Evolutionary conservation across 371 early-diverging fungal species (phyloP).

Genomic region (Syncephalastrum contaminatum): DNA sequence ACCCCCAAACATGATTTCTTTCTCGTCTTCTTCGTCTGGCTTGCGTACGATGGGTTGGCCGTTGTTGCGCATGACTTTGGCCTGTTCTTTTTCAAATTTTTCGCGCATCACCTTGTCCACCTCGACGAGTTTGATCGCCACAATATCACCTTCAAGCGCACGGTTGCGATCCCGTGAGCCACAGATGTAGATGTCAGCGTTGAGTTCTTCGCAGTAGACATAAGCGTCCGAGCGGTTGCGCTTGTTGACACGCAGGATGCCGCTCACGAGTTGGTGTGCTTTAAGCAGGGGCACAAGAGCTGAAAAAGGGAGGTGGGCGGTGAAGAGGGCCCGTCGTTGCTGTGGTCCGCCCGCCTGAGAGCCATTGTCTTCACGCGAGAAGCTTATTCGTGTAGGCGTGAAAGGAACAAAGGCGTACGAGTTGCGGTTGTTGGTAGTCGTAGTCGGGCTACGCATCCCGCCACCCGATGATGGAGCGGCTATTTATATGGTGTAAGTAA

Average conservation of each 20-base stretch:
- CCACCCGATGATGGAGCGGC: slow-evolving; percentile 12
- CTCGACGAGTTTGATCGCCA: slow-evolving; percentile 72
- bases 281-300: slow-evolving; percentile 46
- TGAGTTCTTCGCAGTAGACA: slow-evolving; percentile 67
- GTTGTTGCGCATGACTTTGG: slow-evolving; percentile 43
- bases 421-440: slow-evolving; percentile 12
- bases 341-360: slow-evolving; percentile 11
- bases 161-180: slow-evolving; percentile 81
- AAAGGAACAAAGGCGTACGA: slow-evolving; percentile 27
- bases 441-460: slow-evolving; percentile 7
- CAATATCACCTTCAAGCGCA: slow-evolving; percentile 86
- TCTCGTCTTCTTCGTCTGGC: slow-evolving; percentile 55
- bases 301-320: slow-evolving; percentile 56
- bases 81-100: slow-evolving; percentile 54
- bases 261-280: slow-evolving; percentile 52
- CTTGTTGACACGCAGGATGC: slow-evolving; percentile 80
- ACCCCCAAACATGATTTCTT: slow-evolving; percentile 52
- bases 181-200: slow-evolving; percentile 76
- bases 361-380: slow-evolving; percentile 24
- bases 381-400: slow-evolving; percentile 24
- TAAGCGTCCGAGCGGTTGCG: slow-evolving; percentile 82
- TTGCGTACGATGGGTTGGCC: slow-evolving; percentile 39
- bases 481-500: slow-evolving; percentile 1
- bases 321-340: slow-evolving; percentile 52
- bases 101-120: slow-evolving; percentile 57